Base-by-base conservation (phyloP, 129 eudicot species). In the Flaveria bidentis region DNA sequence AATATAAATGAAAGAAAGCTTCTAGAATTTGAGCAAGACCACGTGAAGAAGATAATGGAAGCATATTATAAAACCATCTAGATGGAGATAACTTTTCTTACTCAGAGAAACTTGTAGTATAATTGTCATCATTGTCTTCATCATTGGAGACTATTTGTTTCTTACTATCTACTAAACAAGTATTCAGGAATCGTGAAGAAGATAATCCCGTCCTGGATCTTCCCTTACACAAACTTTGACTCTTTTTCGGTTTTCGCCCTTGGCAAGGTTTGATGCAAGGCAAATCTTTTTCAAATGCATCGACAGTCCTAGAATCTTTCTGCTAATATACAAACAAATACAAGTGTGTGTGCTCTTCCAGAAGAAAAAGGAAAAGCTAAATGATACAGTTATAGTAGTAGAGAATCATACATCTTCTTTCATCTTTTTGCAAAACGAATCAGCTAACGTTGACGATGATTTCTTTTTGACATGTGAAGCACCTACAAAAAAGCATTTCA, bases 101-200 rank as follows among this genome's bases (percentile, higher is more conserved):
- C 96, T 58, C 87, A 18, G 80, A 53, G 28, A 83, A 67, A 62
- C 78, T 30, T 20, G 78, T 57, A 39, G 84, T 76, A 84, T 81
- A 73, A 63, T 30, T 78, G 25, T 52, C 76, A 16, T 73, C 84
- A 20, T 20, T 20, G 22, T 20, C 22, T 20, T 20, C 22, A 20
- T 20, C 22, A 72, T 86, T 82, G 41, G 81, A 42, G 50, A 30
- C 71, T 15, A 39, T 65, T 11, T 44, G 79, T 68, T 78, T 81
- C 49, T 79, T 83, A 73, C 17, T 69, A 46, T 77, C 79, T 16
- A 39, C 72, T 17, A 69, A 69, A 62, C 58, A 83, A 75, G 76
- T 47, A 45, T 17, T 58, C 14, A 80, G 85, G 47, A 84, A 76
- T 56, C 50, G 79, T 51, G 78, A 75, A 72, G 87, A 81, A 72